Evolutionary conservation across 2,329 filamentous ascomycete species (phyloP), one percentile per base, ranked within the genome.

Genomic region (Pseudogymnoascus sp.): DNA sequence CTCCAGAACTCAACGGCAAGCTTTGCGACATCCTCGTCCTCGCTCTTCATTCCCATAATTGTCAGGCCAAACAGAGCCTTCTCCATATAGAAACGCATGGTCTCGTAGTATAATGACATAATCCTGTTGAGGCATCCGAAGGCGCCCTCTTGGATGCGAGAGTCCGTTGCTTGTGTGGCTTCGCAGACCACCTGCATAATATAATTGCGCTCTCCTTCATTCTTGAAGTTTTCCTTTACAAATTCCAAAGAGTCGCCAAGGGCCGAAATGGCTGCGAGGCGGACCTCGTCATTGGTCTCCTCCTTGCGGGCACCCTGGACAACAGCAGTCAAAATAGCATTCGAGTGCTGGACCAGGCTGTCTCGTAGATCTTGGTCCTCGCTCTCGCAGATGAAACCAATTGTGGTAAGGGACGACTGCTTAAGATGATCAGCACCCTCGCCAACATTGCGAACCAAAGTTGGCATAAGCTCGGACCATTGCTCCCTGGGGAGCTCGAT

Each of bases 11-110:
- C 94, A 68, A 99, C 92, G 38, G 94, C 94, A 63, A 99, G 83
- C 83, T 99, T 99, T 66, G 94, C 90, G 61, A 99, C 94, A 74
- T 99, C 94, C 76, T 99, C 94, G 70, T 99, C 94, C 6, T 92
- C 88, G 71, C 87, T 95, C 84, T 96, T 97, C 94, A 99, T 99
- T 69, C 94, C 94, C 74, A 96, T 87, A 66, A 99, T 96, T 39
- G 94, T 99, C 41, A 99, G 83, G 63, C 94, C 94, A 71, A 99
- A 99, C 45, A 99, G 83, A 37, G 94, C 94, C 85, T 97, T 97
- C 82, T 99, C 94, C 94, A 99, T 99, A 81, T 99, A 99, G 78
- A 97, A 99, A 72, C 92, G 89, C 94, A 99, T 99, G 80, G 97
- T 95, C 72, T 99, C 94, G 76, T 99, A 99, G 82, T 99, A 99